Conservation (phyloP, 164 flowering plant species). For the Echeveria elegans region DNA sequence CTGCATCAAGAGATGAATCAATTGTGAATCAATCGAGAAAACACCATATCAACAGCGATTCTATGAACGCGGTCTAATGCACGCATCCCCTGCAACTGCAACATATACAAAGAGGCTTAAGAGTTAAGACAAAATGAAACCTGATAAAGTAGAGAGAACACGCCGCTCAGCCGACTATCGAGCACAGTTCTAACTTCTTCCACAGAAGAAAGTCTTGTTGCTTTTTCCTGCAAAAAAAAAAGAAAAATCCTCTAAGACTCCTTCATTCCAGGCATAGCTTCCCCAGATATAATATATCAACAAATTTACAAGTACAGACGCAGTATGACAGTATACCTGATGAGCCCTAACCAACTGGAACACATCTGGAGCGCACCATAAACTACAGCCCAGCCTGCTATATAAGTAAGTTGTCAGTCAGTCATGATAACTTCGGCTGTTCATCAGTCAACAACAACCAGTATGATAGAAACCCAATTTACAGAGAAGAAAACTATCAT, state of each 20-base stretch:
- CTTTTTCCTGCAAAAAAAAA: constrained; percentile 5
- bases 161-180: neutral
- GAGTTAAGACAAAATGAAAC: too few species aligned
- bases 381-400: neutral
- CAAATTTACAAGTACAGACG: neutral
- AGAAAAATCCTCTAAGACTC: neutral
- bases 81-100: neutral
- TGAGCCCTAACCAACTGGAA: constrained; percentile 6
- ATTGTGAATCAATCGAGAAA: neutral
- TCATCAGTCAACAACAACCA: neutral
- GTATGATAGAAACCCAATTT: neutral
- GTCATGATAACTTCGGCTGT: neutral
- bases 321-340: neutral
- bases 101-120: neutral
- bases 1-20: constrained; percentile 28
- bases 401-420: too few species aligned
- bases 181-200: constrained; percentile 5
- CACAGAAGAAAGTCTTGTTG: neutral
- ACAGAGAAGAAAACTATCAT: neutral
- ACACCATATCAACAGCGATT: neutral
- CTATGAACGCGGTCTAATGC: neutral
- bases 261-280: too few species aligned
- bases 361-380: neutral
- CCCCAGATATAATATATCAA: too few species aligned
- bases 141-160: constrained; percentile 5